phyloP scores from a whole-genome alignment of 1,139 yeast genomes.

The Sugiyamaella pinicola region DNA sequence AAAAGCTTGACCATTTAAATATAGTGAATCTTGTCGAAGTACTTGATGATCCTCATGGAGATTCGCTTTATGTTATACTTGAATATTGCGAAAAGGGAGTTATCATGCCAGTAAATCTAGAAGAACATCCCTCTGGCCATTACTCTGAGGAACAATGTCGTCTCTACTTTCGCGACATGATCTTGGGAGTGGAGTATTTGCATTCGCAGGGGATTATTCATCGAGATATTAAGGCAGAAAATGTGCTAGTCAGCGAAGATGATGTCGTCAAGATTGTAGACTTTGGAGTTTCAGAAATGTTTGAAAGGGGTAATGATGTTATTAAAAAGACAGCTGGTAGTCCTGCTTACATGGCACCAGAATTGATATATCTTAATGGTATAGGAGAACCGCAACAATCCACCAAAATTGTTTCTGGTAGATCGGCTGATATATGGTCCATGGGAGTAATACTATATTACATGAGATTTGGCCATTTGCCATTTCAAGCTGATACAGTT shows the following conservation, averaged over 20 bases:
- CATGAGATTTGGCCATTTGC: constrained; percentile 44
- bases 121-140: constrained; percentile 29
- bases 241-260: constrained; percentile 70
- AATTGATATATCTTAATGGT: constrained; percentile 58
- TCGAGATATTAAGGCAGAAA: constrained; percentile 95
- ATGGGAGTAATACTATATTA: constrained; percentile 64
- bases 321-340: constrained; percentile 72
- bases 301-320: constrained; percentile 54
- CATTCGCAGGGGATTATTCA: constrained; percentile 94
- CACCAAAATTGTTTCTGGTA: constrained; percentile 49
- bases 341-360: constrained; percentile 83
- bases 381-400: constrained; percentile 7
- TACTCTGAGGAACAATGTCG: constrained; percentile 47
- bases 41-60: constrained; percentile 66
- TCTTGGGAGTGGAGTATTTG: constrained; percentile 85
- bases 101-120: constrained; percentile 35
- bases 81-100: constrained; percentile 66
- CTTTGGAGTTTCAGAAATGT: constrained; percentile 84
- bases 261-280: constrained; percentile 87
- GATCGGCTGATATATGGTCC: constrained; percentile 79
- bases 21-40: constrained; percentile 86
- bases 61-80: constrained; percentile 70
- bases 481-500: constrained; percentile 46
- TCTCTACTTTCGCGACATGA: constrained; percentile 70
- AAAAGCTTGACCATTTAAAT: constrained; percentile 76